Evolutionary conservation across 2,329 filamentous ascomycete genomes (phyloP), one percentile per base, ranked within the genome.

Genomic region (Didymella pinodella): DNA sequence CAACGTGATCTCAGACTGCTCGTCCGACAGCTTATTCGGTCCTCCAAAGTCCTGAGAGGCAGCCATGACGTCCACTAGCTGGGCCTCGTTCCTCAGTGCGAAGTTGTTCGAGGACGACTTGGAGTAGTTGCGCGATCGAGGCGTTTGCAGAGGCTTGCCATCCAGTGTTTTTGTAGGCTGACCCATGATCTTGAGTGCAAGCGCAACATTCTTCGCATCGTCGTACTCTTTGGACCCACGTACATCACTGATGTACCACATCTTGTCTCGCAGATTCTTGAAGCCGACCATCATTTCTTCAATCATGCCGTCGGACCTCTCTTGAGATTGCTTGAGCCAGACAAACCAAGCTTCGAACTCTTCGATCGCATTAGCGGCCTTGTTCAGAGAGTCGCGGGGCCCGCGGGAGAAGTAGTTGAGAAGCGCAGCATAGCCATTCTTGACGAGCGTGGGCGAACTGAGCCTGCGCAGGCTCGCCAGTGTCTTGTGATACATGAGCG

Each of bases 171-270:
- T 80, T 50, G 75, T 77, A 6, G 80, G 74, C 59, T 87, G 83
- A 62, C 89, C 90, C 95, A 99, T 98, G 7, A 90, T 92, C 77
- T 95, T 96, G 48, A 99, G 81, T 4, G 94, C 95, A 59, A 91
- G 85, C 6, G 93, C 91, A 46, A 98, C 89, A 64, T 94, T 92
- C 58, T 89, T 89, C 38, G 92, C 92, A 66, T 96, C 90, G 60
- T 95, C 91, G 70, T 97, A 98, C 10, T 88, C 87, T 48, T 88
- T 90, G 4, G 95, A 97, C 69, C 94, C 93, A 62, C 92, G 90
- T 28, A 98, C 93, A 75, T 97, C 93, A 1, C 91, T 94, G 60
- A 95, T 91, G 75, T 96, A 99, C 95, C 95, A 99, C 91, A 98
- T 97, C 82, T 98, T 98, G 75, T 97, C 91, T 41, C 95, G 87